Evolutionary conservation across 163 green algal genomes (phyloP), one percentile per base, ranked within the genome.

Genomic region (Chloromonas sp.): DNA sequence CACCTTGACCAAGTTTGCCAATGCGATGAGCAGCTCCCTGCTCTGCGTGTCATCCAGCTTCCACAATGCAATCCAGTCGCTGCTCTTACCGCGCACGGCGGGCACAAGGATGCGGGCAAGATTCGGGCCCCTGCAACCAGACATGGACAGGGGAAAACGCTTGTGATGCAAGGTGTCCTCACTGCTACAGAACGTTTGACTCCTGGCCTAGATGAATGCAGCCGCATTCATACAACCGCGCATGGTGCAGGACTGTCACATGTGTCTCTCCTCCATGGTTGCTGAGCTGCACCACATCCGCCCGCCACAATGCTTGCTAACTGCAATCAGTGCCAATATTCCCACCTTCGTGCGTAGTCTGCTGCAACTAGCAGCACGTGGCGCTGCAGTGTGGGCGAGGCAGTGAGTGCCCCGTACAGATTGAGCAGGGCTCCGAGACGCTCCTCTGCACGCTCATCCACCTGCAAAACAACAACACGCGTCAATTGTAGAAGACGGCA

Each of bases 1-100:
- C 85, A 92, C 89, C 89, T 89, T 84, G 78, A 87, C 79, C 57
- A 91, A 81, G 0, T 81, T 81, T 2, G 90, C 87, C 36, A 92
- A 83, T 2, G 87, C 80, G 71, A 90, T 76, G 78, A 86, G 87
- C 70, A 92, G 87, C 60, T 89, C 78, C 0, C 81, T 81, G 0
- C 84, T 81, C 60, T 88, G 83, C 3, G 71, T 58, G 0, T 88
- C 85, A 13, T 78, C n/a, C 78, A 91, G 79, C 15, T 71, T 76
- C 88, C 86, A 89, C 60, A 83, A 8, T 0, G 61, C 58, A 11
- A 88, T 81, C 88, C 86, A 91, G 5, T 84, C 71, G 1, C 83
- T 60, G 3, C 81, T 85, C 80, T 88, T 87, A 81, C 86, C 86
- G 57, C 85, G 85, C 36, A 90, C 85, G 77, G 85, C 78, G 1